phyloP scores from a whole-genome alignment of 768 basidiomycete genomes.

The Boletus speciosus region DNA sequence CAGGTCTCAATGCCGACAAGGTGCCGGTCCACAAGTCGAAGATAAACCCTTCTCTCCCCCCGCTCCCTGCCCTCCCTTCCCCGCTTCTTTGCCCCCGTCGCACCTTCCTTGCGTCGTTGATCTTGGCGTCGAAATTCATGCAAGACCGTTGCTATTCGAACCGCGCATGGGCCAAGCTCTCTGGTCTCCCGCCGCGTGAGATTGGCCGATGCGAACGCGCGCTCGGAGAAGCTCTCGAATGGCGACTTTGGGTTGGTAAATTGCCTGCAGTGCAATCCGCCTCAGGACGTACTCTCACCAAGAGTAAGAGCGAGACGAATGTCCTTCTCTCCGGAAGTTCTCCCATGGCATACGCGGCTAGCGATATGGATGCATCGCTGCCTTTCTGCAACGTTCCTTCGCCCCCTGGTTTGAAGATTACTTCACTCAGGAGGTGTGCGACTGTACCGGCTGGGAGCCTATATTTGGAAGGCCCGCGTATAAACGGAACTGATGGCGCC shows the following conservation, averaged over 20 bases:
- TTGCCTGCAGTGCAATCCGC: slow-evolving; percentile 36
- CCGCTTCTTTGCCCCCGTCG: slow-evolving; percentile 86
- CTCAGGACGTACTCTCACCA: slow-evolving; percentile 38
- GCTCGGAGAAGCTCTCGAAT: slow-evolving; percentile 80
- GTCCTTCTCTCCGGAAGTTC: slow-evolving; percentile 17
- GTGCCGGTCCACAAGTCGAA: slow-evolving; percentile 9
- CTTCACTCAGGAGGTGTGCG: slow-evolving; percentile 37
- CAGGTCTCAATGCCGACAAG: slow-evolving; percentile 11
- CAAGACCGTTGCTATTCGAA: slow-evolving; percentile 95
- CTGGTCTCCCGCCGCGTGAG: slow-evolving; percentile 82
- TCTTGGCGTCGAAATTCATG: slow-evolving; percentile 88
- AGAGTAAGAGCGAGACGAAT: slow-evolving; percentile 51
- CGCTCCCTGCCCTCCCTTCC: slow-evolving; percentile 56
- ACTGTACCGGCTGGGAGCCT: slow-evolving; percentile 41
- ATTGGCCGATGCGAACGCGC: slow-evolving; percentile 87
- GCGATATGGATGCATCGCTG: slow-evolving; percentile 1
- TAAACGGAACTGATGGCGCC: not conserved
- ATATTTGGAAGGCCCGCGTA: slow-evolving; percentile 12
- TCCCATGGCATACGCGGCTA: not conserved
- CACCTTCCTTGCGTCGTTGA: slow-evolving; percentile 83
- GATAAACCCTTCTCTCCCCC: slow-evolving; percentile 23
- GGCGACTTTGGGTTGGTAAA: slow-evolving; percentile 94
- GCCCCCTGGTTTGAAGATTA: slow-evolving; percentile 11
- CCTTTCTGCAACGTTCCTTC: slow-evolving; percentile 5
- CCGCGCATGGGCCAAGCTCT: slow-evolving; percentile 90